phyloP scores from a whole-genome alignment of 371 early-diverging fungal genomes.

The Rhizomucor miehei region DNA sequence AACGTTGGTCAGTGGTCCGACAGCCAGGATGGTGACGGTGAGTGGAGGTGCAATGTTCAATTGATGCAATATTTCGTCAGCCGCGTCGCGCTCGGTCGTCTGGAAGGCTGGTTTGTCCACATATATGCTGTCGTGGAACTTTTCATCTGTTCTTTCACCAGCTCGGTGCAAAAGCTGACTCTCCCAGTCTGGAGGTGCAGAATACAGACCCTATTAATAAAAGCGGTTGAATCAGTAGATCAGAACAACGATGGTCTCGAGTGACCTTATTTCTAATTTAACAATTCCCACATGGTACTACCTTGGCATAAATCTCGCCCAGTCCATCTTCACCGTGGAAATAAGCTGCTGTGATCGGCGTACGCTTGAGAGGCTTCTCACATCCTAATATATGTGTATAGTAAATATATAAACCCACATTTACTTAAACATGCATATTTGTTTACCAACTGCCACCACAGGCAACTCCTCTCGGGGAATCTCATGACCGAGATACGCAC shows the following conservation, averaged over 20 bases:
- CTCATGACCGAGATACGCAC: constrained; percentile 17
- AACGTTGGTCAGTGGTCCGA: constrained; percentile 63
- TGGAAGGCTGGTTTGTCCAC: constrained; percentile 17
- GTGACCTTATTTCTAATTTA: too few relatives aligned
- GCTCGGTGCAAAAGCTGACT: constrained; percentile 19
- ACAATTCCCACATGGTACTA: too few relatives aligned
- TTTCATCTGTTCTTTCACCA: constrained; percentile 15
- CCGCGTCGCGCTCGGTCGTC: constrained; percentile 35
- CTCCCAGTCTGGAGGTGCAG: constrained; percentile 41
- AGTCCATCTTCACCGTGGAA: constrained; percentile 55
- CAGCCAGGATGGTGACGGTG: constrained; percentile 45
- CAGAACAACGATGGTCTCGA: neutral
- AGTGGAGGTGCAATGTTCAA: constrained; percentile 37
- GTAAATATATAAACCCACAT: neutral
- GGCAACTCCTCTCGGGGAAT: constrained; percentile 31
- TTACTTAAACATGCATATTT: neutral
- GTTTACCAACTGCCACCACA: constrained; percentile 45
- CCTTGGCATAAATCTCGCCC: constrained; percentile 38
- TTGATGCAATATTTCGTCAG: constrained; percentile 48
- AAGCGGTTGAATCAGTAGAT: neutral
- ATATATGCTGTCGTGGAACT: constrained; percentile 8
- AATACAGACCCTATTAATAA: constrained; percentile 22
- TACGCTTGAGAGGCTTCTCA: constrained; percentile 31
- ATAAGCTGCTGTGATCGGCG: constrained; percentile 29
- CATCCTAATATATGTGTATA: constrained; percentile 23